phyloP scores from a whole-genome alignment of 257 asterid genomes.

The Ophiorrhiza pumila region DNA sequence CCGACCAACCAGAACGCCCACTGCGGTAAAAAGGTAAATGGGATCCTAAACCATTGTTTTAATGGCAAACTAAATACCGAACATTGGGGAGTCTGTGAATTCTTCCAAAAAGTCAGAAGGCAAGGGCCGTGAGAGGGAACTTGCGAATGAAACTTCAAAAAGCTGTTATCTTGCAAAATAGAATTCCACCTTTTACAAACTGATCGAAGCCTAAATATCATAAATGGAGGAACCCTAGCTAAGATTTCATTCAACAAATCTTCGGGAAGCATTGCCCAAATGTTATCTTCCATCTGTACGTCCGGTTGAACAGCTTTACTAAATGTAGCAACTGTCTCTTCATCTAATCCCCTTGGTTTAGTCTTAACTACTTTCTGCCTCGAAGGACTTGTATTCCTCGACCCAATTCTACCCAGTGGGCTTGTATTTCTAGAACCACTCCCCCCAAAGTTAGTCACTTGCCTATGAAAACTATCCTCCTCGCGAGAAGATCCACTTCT shows the following conservation, averaged over 20 bases:
- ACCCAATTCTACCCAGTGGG: conserved; percentile 75
- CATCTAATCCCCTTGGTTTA: conserved; percentile 95
- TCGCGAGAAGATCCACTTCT: conserved; percentile 53
- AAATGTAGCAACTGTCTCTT: conserved; percentile 75
- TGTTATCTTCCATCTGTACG: conserved; percentile 89
- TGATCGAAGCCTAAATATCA: conserved; percentile 84
- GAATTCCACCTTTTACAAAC: conserved; percentile 97
- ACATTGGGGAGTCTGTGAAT: conserved; percentile 83
- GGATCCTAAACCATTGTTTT: conserved; percentile 95
- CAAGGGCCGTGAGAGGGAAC: conserved; percentile 98
- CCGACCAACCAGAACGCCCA: conserved; percentile 99
- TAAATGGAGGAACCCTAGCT: conserved; percentile 95
- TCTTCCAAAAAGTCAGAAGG: conserved; percentile 88
- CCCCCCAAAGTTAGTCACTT: conserved; percentile 54
- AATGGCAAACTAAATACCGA: conserved; percentile 91
- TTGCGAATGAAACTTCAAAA: conserved; percentile 89
- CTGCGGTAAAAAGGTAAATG: conserved; percentile 76
- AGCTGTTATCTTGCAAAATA: conserved; percentile 78
- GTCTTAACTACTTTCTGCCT: conserved; percentile 77
- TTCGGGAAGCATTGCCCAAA: conserved; percentile 97
- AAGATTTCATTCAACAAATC: conserved; percentile 84
- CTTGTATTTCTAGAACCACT: conserved; percentile 80
- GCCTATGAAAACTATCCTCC: conserved; percentile 57
- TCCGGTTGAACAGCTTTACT: conserved; percentile 65
- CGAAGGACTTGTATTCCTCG: conserved; percentile 89